A percentile compares a stretch with the other conserved stretches of the same genome.
Conservation (phyloP, 2,329 filamentous ascomycete species). For the Fusarium praegraminearum region DNA sequence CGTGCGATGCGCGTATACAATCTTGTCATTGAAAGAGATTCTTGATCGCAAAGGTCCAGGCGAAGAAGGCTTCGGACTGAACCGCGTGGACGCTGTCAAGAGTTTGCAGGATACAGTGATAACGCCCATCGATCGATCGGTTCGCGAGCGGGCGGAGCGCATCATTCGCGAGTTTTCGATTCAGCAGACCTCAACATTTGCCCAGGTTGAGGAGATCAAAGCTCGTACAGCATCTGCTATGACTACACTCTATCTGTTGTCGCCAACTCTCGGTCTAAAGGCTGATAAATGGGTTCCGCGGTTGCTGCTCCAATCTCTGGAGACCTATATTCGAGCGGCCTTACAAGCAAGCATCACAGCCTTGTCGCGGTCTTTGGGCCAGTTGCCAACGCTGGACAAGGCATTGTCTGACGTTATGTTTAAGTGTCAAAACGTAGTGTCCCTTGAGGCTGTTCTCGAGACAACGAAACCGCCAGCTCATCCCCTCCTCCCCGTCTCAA, state of each 20-base stretch:
- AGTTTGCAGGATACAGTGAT: conserved; percentile 77
- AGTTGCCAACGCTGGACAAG: conserved; percentile 84
- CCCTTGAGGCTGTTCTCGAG: conserved; percentile 82
- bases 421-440: conserved; percentile 91
- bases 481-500: conserved; percentile 65
- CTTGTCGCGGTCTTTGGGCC: conserved; percentile 79
- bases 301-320: conserved; percentile 79
- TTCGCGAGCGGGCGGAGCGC: conserved; percentile 81
- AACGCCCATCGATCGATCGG: conserved; percentile 76
- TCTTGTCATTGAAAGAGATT: conserved; percentile 80
- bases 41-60: conserved; percentile 74
- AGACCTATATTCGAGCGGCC: conserved; percentile 83
- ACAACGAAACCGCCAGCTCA: conserved; percentile 75
- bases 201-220: conserved; percentile 79
- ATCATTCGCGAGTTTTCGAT: conserved; percentile 87
- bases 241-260: conserved; percentile 83
- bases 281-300: conserved; percentile 72
- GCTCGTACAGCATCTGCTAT: conserved; percentile 79
- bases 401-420: conserved; percentile 84
- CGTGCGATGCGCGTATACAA: conserved; percentile 83
- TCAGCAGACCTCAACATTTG: conserved; percentile 66
- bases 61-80: conserved; percentile 82
- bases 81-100: conserved; percentile 77
- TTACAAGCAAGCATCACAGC: conserved; percentile 82
- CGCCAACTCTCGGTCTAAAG: conserved; percentile 68